phyloP scores from a whole-genome alignment of 495 filamentous ascomycete species.

The Talaromyces adpressus region DNA sequence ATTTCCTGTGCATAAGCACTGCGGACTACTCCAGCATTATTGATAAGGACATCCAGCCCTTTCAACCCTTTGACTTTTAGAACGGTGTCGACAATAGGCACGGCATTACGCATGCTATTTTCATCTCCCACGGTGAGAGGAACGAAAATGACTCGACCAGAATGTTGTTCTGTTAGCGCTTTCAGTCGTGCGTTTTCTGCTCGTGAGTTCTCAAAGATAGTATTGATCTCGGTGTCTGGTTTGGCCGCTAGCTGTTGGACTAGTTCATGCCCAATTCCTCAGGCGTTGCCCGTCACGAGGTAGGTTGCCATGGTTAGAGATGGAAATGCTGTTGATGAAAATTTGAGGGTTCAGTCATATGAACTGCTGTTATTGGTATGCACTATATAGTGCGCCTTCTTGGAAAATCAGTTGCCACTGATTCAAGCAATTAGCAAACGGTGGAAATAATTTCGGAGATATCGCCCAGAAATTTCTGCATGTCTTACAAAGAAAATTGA shows the following conservation, averaged over 20 bases:
- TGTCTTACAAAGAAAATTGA: too few relatives aligned
- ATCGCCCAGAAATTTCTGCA: too few relatives aligned
- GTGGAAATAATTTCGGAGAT: too few relatives aligned
- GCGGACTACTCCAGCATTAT: slow-evolving; percentile 37
- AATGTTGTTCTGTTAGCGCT: slow-evolving; percentile 12
- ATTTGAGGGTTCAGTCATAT: too few relatives aligned
- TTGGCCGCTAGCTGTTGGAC: slow-evolving; percentile 21
- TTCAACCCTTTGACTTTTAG: slow-evolving; percentile 28
- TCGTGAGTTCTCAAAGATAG: slow-evolving; percentile 31
- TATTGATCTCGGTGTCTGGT: slow-evolving; percentile 24
- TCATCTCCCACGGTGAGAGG: slow-evolving; percentile 37
- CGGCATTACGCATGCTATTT: slow-evolving; percentile 34
- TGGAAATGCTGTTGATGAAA: too few relatives aligned
- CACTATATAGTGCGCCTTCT: too few relatives aligned
- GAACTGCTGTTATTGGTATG: too few relatives aligned
- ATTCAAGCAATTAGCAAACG: too few relatives aligned
- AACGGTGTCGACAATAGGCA: slow-evolving; percentile 22
- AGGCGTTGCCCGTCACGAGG: slow-evolving; percentile 33
- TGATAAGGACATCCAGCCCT: slow-evolving; percentile 44
- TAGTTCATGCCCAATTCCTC: slow-evolving; percentile 36
- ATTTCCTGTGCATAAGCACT: slow-evolving; percentile 16
- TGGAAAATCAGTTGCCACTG: too few relatives aligned
- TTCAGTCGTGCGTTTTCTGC: slow-evolving; percentile 22
- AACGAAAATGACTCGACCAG: slow-evolving; percentile 36
- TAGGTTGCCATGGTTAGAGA: slow-evolving; percentile 17